Evolutionary conservation across 306 rosid species (phyloP).

Genomic region (Cyclanthera cordifolia): DNA sequence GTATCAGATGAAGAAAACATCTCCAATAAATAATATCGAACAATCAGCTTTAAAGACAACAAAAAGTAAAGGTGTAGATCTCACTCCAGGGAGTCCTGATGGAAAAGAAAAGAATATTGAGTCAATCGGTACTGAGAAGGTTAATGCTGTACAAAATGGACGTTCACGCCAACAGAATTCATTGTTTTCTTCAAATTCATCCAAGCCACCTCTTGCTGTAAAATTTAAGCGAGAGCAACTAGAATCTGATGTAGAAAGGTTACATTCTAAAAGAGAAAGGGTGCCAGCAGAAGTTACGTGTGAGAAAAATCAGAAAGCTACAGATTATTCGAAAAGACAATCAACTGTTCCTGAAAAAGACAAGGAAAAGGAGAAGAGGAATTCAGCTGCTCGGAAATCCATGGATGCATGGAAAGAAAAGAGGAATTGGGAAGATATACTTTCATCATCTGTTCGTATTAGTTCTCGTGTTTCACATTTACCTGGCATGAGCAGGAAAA

Average conservation of each 20-base stretch:
- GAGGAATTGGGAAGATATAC: constrained; percentile 93
- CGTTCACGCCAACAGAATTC: constrained; percentile 30
- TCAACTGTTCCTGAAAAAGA: constrained; percentile 47
- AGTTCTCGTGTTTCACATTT: constrained; percentile 76
- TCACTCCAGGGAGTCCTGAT: constrained; percentile 22
- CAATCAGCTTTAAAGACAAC: constrained; percentile 33
- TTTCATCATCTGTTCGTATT: constrained; percentile 70
- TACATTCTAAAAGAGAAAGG: constrained; percentile 51
- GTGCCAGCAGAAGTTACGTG: constrained; percentile 30
- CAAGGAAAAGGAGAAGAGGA: constrained; percentile 58
- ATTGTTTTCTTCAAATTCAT: constrained; percentile 31
- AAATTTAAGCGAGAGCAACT: constrained; percentile 50
- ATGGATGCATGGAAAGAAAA: constrained; percentile 98
- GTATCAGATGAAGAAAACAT: constrained; percentile 23
- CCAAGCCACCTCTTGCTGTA: constrained; percentile 46
- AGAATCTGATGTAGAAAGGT: constrained; percentile 49
- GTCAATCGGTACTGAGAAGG: constrained; percentile 28
- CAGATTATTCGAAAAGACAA: constrained; percentile 43
- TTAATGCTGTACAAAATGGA: constrained; percentile 28
- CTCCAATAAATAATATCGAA: constrained; percentile 25
- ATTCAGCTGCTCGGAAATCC: constrained; percentile 54
- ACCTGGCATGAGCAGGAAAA: constrained; percentile 76
- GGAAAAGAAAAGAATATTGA: constrained; percentile 30
- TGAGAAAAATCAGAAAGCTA: constrained; percentile 42
- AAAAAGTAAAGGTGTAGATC: constrained; percentile 33